Evolutionary conservation across 2,329 filamentous ascomycete genomes (phyloP).

Genomic region (Talaromyces sp.): DNA sequence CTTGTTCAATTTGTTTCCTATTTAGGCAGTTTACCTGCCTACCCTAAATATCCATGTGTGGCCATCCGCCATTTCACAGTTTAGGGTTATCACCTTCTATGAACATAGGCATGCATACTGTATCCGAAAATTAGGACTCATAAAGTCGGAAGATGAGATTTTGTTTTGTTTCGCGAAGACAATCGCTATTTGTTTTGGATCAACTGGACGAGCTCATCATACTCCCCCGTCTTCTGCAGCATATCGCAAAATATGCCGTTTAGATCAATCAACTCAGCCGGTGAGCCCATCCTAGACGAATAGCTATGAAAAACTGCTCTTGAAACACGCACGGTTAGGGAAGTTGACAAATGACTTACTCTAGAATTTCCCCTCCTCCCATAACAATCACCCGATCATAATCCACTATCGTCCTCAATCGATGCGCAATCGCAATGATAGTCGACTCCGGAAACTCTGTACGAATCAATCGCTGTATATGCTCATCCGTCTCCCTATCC

Average conservation of each 20-base stretch:
- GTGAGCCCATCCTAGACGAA: constrained; percentile 21
- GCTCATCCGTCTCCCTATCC: constrained; percentile 54
- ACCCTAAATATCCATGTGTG: not conserved
- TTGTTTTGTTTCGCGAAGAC: not conserved
- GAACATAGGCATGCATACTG: too few species aligned
- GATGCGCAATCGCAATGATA: constrained; percentile 63
- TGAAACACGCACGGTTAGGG: not conserved
- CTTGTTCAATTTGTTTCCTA: not conserved
- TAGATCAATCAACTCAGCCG: constrained; percentile 18
- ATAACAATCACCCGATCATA: constrained; percentile 57
- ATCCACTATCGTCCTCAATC: constrained; percentile 59
- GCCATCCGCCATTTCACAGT: not conserved
- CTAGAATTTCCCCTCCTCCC: constrained; percentile 49
- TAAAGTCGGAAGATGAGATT: too few species aligned
- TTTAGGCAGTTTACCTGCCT: not conserved
- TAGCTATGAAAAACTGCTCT: not conserved
- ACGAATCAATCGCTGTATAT: constrained; percentile 54
- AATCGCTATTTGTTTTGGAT: constrained; percentile 9
- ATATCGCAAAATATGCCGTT: constrained; percentile 24
- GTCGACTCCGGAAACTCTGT: constrained; percentile 50
- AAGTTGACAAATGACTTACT: constrained; percentile 34
- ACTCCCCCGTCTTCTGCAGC: constrained; percentile 25
- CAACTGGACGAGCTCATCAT: constrained; percentile 22
- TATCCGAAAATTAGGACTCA: too few species aligned
- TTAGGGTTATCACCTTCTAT: too few species aligned